Evolutionary conservation across 169 alveolate genomes (phyloP), one percentile per base, ranked within the genome.

Genomic region (Eimeria acervulina): DNA sequence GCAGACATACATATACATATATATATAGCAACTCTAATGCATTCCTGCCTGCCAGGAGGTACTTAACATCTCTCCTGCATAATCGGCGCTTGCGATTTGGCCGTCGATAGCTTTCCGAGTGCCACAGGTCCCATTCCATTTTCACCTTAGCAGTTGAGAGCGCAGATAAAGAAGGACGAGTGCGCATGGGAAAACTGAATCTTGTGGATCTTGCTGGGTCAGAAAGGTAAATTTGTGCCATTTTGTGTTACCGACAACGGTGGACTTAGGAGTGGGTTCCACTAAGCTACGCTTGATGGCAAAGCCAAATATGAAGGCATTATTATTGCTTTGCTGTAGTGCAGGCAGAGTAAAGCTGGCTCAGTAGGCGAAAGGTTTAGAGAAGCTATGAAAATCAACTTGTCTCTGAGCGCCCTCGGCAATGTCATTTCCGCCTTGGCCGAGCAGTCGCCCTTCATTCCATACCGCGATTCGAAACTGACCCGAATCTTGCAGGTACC

Each of bases 401-500:
- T 98, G 95, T 99, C 99, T 31, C 97, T 99, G 94, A 97, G 99
- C 55, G 99, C 99, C 44, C 96, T 98, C 31, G 99, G 99, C 42
- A 98, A 98, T 96, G 99, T 99, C 68, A 99, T 99, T 38, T 97
- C 98, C 55, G 99, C 99, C 74, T 95, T 98, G 95, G 99, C 98
- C 7, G 99, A 98, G 88, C 97, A 98, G 96, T 94, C 98, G 28
- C 95, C 97, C 47, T 99, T 98, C 97, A 95, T 99, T 63, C 99
- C 99, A 0, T 99, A 99, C 97, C 96, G 99, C 52, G 99, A 99
- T 95, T 98, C 99, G 40, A 99, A 99, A 97, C 98, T 98, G 42
- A 99, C 99, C 2, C 95, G 99, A 52, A 97, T 98, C 87, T 97
- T 98, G 52, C 97, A 98, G 96, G 98, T 85, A 55, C 5, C 36